Percentiles rank a stretch among this genome's conserved stretches.
These are phyloP conservation scores for Psidium friedrichsthalianum DNA, from an alignment of 345 rosid species.

Conservation along the genomic window DNA sequence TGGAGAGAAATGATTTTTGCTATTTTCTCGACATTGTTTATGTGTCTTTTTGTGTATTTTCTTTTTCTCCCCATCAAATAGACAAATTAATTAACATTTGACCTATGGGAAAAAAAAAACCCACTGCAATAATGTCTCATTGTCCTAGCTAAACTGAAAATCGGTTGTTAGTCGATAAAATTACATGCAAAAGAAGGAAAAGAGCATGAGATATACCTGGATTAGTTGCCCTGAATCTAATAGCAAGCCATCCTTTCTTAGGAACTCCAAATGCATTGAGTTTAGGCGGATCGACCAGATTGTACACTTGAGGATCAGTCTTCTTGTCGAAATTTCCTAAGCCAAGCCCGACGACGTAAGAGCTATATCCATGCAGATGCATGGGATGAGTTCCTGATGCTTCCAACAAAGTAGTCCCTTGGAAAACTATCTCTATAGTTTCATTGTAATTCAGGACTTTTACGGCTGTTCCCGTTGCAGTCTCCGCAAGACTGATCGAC, in stretches of 20 bases:
- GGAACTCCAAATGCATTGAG: not conserved
- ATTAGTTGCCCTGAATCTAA: too few relatives aligned
- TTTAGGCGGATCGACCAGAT: not conserved
- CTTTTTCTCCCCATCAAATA: not conserved
- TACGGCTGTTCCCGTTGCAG: not conserved
- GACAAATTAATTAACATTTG: too few relatives aligned
- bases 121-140: not conserved
- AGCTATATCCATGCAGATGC: too few relatives aligned
- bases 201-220: not conserved
- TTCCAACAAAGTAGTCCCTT: not conserved
- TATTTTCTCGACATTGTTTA: not conserved
- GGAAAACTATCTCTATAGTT: not conserved
- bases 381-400: not conserved
- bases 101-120: not conserved
- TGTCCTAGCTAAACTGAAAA: not conserved
- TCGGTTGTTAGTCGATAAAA: not conserved
- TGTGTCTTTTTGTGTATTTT: not conserved
- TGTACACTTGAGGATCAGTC: not conserved
- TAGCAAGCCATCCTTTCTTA: not conserved
- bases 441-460: not conserved
- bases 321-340: not conserved
- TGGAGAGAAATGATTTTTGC: not conserved
- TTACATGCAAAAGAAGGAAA: not conserved
- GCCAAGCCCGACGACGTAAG: not conserved
- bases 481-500: not conserved